Conservation (phyloP, 768 basidiomycete genomes). For the Tephrocybe sp. region DNA sequence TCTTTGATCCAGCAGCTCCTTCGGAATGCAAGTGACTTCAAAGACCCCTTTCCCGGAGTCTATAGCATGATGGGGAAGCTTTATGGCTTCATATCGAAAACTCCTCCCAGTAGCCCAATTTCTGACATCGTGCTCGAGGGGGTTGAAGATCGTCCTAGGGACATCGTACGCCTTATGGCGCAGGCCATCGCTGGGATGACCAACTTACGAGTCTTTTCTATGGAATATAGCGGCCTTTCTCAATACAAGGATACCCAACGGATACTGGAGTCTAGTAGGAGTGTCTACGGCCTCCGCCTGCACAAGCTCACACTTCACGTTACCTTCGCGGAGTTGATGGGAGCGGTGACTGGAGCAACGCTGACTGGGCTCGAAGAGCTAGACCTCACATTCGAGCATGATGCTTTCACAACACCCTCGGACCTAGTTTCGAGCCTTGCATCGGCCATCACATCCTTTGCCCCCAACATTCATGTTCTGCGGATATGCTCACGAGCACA, state of each 20-base stretch:
- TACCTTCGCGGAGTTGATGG: neutral
- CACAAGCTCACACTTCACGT: neutral
- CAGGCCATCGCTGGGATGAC: constrained; percentile 1
- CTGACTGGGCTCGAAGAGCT: neutral
- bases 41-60: neutral
- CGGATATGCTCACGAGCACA: neutral
- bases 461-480: neutral
- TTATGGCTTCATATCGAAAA: neutral
- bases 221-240: constrained; percentile 1
- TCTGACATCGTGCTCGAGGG: neutral
- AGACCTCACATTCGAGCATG: constrained; percentile 1
- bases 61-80: neutral
- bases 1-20: constrained; percentile 1
- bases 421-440: neutral
- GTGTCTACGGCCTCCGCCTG: neutral
- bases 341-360: neutral
- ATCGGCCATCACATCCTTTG: neutral
- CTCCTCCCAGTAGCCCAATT: neutral
- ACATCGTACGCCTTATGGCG: constrained; percentile 3
- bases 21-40: constrained; percentile 1
- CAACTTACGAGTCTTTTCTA: neutral
- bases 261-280: neutral
- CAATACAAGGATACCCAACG: constrained; percentile 1
- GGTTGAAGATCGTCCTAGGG: neutral
- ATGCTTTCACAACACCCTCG: neutral